These are phyloP conservation scores for Backusella macrospora DNA, from an alignment of 192 early-diverging fungal species.

Conservation along the genomic window DNA sequence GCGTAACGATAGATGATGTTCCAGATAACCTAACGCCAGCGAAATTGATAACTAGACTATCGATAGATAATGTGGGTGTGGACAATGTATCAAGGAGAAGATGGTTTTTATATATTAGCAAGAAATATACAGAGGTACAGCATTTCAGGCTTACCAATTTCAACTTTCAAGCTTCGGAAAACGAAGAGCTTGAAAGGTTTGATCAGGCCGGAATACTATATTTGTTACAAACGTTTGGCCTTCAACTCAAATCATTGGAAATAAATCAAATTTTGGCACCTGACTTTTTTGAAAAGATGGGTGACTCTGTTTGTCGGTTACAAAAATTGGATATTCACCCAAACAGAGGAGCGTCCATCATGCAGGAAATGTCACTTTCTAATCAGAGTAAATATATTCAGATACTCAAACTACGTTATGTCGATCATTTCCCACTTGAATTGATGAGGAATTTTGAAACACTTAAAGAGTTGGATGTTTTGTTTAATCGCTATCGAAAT, in stretches of 20 bases:
- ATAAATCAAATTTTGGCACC: not conserved
- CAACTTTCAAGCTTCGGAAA: not conserved
- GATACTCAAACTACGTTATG: not conserved
- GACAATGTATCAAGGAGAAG: not conserved
- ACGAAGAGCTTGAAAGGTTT: not conserved
- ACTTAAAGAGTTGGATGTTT: not conserved
- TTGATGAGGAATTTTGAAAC: not conserved
- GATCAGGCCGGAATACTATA: not conserved
- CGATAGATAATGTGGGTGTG: not conserved
- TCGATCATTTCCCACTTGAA: not conserved
- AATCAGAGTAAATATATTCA: not conserved
- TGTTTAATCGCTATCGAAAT: not conserved
- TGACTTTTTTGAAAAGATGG: not conserved
- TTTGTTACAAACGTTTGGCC: not conserved
- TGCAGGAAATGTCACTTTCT: not conserved
- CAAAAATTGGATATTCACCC: not conserved
- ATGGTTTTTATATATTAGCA: not conserved
- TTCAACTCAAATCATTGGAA: slow-evolving; percentile 1
- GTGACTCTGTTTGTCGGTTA: not conserved
- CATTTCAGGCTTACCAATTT: not conserved
- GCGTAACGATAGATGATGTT: not conserved
- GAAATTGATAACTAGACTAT: not conserved
- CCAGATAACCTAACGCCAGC: not conserved
- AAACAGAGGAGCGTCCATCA: not conserved
- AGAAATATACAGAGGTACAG: not conserved